phyloP scores from a whole-genome alignment of 305 asterid genomes.

The Fraxinus ornus region DNA sequence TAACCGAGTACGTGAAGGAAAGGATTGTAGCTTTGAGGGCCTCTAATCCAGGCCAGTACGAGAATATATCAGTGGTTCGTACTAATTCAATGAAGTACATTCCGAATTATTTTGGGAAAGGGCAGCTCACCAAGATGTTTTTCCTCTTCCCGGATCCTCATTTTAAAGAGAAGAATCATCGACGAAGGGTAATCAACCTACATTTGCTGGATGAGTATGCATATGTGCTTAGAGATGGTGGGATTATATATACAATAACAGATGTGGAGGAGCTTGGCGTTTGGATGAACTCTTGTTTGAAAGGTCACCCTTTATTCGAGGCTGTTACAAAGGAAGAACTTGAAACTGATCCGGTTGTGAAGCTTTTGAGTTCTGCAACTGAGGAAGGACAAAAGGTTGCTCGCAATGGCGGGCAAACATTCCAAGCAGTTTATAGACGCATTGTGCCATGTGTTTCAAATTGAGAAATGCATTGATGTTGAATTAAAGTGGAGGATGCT shows the following conservation, averaged over 20 bases:
- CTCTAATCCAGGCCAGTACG: constrained; percentile 62
- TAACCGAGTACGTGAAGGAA: constrained; percentile 89
- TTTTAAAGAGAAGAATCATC: constrained; percentile 88
- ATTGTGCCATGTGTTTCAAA: constrained; percentile 22
- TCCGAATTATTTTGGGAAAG: constrained; percentile 85
- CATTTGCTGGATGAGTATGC: constrained; percentile 90
- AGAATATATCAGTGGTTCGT: constrained; percentile 75
- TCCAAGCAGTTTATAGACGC: constrained; percentile 71
- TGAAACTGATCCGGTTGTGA: constrained; percentile 63
- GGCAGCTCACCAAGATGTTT: constrained; percentile 88
- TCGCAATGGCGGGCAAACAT: constrained; percentile 81
- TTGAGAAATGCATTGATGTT: constrained; percentile 13
- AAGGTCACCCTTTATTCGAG: constrained; percentile 69
- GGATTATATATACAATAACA: constrained; percentile 78
- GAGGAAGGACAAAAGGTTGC: constrained; percentile 98
- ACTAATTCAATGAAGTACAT: constrained; percentile 95
- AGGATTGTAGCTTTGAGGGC: constrained; percentile 66
- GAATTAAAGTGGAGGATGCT: neutral
- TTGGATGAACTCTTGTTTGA: constrained; percentile 90
- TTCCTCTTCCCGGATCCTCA: constrained; percentile 94
- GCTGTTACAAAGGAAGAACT: constrained; percentile 58
- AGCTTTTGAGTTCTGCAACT: constrained; percentile 71
- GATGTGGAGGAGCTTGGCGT: constrained; percentile 95
- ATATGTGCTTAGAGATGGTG: constrained; percentile 71
- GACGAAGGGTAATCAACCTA: constrained; percentile 86